Percentiles rank a stretch among this genome's conserved stretches.
These are phyloP conservation scores for Solanum sitiens DNA, from an alignment of 257 asterid genomes.

Conservation along the genomic window DNA sequence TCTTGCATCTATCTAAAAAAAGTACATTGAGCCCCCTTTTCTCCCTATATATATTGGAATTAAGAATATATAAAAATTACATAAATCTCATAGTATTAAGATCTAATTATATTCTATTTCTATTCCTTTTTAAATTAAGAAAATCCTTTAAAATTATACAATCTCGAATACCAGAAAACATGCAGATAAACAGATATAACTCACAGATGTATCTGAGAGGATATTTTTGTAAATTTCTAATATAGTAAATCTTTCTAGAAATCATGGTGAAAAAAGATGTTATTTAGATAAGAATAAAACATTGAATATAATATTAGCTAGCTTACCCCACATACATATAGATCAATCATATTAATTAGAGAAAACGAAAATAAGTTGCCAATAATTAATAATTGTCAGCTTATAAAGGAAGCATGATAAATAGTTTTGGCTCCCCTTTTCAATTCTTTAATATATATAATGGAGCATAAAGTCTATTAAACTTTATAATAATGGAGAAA, in stretches of 20 bases:
- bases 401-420: slow-evolving; percentile 19
- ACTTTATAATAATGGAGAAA: not conserved
- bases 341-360: slow-evolving; percentile 12
- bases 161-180: not conserved
- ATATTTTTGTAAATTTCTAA: no score
- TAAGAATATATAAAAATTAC: not conserved
- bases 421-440: slow-evolving; percentile 31
- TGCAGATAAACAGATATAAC: not conserved
- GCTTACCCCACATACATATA: not conserved
- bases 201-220: not conserved
- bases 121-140: no score
- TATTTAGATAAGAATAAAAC: not conserved
- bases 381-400: slow-evolving; percentile 14
- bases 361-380: not conserved
- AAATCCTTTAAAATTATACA: no score
- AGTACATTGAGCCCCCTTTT: not conserved
- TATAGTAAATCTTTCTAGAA: not conserved
- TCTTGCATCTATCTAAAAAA: not conserved
- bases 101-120: not conserved
- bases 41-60: not conserved
- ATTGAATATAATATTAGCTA: not conserved
- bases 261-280: not conserved
- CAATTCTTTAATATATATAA: slow-evolving; percentile 6
- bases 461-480: slow-evolving; percentile 3
- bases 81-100: not conserved